Evolutionary conservation across 441 rosid species (phyloP).

Genomic region (Erodium texanum): DNA sequence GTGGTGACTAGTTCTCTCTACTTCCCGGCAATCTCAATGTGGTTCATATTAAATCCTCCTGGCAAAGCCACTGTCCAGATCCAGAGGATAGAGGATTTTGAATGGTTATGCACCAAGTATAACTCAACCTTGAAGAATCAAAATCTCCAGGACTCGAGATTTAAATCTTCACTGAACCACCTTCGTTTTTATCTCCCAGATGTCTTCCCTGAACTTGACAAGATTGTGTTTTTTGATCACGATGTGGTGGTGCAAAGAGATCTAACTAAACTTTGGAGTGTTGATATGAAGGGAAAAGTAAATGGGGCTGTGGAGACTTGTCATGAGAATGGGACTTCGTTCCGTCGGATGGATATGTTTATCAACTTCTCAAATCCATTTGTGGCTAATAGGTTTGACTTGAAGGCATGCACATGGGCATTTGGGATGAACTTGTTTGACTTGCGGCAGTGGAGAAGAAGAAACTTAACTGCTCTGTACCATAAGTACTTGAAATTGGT

Average conservation of each 20-base stretch:
- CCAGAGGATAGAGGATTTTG: constrained; percentile 54
- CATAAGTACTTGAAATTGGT: constrained; percentile 59
- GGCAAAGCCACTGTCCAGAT: constrained; percentile 56
- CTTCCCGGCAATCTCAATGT: constrained; percentile 81
- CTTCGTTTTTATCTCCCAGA: constrained; percentile 84
- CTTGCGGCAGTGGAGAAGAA: constrained; percentile 68
- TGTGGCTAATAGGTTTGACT: constrained; percentile 46
- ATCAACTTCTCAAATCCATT: constrained; percentile 66
- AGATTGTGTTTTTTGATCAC: constrained; percentile 75
- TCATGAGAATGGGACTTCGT: constrained; percentile 46
- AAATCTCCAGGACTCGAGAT: constrained; percentile 57
- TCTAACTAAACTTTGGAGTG: constrained; percentile 55
- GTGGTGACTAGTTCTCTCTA: constrained; percentile 77
- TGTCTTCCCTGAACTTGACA: constrained; percentile 58
- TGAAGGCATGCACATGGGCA: constrained; percentile 77
- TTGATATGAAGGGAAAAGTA: constrained; percentile 70
- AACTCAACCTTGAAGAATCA: constrained; percentile 42
- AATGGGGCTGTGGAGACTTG: constrained; percentile 88
- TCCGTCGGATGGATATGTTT: constrained; percentile 47
- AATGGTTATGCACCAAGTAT: constrained; percentile 42
- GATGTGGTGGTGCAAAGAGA: constrained; percentile 85
- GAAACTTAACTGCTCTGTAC: constrained; percentile 54
- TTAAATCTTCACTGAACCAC: constrained; percentile 57
- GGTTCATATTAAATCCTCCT: constrained; percentile 72
- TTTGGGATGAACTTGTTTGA: constrained; percentile 88